Evolutionary conservation across 2,329 filamentous ascomycete species (phyloP).

Genomic region (Whalleya microplaca): DNA sequence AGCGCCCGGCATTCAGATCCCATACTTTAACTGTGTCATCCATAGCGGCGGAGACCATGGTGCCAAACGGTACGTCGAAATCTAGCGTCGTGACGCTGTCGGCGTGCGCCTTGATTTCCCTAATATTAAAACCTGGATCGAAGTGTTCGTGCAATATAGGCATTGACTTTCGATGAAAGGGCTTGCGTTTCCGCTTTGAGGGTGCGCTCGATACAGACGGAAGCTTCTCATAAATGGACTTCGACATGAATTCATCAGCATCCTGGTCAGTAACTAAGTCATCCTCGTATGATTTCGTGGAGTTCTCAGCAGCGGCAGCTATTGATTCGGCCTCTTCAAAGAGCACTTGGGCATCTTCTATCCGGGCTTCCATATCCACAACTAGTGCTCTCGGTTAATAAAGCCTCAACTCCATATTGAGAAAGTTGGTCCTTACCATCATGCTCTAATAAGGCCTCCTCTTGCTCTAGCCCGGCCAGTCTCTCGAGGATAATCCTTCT

Average conservation of each 20-base stretch:
- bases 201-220: constrained; percentile 59
- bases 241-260: constrained; percentile 83
- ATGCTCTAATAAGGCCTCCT: constrained; percentile 87
- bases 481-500: constrained; percentile 88
- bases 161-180: constrained; percentile 78
- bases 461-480: constrained; percentile 83
- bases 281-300: constrained; percentile 54
- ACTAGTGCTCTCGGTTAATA: constrained; percentile 50
- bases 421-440: constrained; percentile 64
- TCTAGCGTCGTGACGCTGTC: constrained; percentile 89
- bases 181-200: constrained; percentile 57
- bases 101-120: constrained; percentile 84
- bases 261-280: constrained; percentile 56
- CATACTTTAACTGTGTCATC: constrained; percentile 95
- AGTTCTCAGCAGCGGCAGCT: constrained; percentile 53
- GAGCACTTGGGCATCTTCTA: constrained; percentile 65
- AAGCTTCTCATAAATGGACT: constrained; percentile 94
- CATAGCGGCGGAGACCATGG: constrained; percentile 86
- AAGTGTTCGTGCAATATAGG: constrained; percentile 95
- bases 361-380: constrained; percentile 62
- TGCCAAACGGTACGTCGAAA: constrained; percentile 97
- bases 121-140: constrained; percentile 84
- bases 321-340: constrained; percentile 62
- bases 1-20: constrained; percentile 92
- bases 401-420: not conserved